Percentiles rank a stretch among this genome's conserved stretches.
Conservation (phyloP, 73 alveolate species). For the Stentor roeselii region DNA sequence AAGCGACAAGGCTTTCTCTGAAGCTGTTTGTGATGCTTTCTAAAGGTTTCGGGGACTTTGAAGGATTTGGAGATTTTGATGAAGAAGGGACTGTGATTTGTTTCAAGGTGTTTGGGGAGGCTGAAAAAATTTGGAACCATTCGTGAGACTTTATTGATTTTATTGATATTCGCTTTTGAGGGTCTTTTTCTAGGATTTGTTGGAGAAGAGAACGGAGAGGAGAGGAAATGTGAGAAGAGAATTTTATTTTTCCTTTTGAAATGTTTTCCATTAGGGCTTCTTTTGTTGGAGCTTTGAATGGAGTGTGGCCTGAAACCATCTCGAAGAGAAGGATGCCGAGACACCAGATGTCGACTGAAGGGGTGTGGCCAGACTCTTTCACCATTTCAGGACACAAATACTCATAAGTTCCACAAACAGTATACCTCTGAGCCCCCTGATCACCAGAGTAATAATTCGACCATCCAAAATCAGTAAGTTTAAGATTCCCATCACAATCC, state of each 20-base stretch:
- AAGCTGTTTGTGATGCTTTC: not conserved
- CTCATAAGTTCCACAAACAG: slow-evolving; percentile 67
- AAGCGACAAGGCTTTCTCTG: not conserved
- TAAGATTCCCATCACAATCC: slow-evolving; percentile 47
- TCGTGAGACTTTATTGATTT: not conserved
- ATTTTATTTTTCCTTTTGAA: not conserved
- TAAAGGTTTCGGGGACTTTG: not conserved
- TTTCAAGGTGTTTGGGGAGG: not conserved
- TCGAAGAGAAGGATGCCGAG: slow-evolving; percentile 58
- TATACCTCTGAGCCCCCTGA: slow-evolving; percentile 39
- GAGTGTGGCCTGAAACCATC: slow-evolving; percentile 55
- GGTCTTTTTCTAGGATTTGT: not conserved
- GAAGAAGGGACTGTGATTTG: not conserved
- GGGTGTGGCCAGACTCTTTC: slow-evolving; percentile 40
- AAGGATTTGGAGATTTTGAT: not conserved
- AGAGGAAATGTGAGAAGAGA: not conserved
- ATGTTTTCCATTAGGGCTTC: not conserved
- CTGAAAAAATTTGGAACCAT: not conserved
- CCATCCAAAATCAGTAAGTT: slow-evolving; percentile 71
- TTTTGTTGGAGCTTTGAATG: slow-evolving; percentile 32
- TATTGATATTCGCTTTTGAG: not conserved
- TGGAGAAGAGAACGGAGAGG: not conserved
- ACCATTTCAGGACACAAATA: slow-evolving; percentile 69
- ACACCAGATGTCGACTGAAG: slow-evolving; percentile 63
- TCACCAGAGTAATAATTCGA: slow-evolving; percentile 41